These are phyloP conservation scores for Anisogramma anomala DNA, from an alignment of 2,329 filamentous ascomycete species.

Conservation along the genomic window DNA sequence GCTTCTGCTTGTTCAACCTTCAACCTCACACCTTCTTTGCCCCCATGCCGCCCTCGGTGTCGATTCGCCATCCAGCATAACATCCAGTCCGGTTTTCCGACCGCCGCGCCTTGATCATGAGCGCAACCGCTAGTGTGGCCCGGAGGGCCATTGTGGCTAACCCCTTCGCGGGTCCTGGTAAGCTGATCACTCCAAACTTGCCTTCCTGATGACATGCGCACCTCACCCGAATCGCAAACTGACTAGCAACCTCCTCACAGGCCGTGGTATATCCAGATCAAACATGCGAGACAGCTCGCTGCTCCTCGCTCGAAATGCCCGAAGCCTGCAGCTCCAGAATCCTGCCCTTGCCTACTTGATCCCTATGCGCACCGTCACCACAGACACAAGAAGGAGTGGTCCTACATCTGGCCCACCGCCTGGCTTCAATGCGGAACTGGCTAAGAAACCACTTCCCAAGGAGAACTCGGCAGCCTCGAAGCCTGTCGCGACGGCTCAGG, in stretches of 20 bases:
- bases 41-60: not conserved
- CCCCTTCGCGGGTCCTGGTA: constrained; percentile 39
- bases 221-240: constrained; percentile 14
- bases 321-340: constrained; percentile 32
- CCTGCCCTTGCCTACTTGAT: constrained; percentile 46
- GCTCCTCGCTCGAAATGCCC: constrained; percentile 35
- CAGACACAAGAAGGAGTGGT: constrained; percentile 41
- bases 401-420: constrained; percentile 60
- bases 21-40: not conserved
- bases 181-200: constrained; percentile 17
- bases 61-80: not conserved
- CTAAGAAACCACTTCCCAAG: constrained; percentile 68
- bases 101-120: constrained; percentile 29
- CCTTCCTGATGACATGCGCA: not conserved
- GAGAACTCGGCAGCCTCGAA: constrained; percentile 31
- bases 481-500: constrained; percentile 24
- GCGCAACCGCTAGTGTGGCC: constrained; percentile 44
- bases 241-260: constrained; percentile 22
- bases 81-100: not conserved
- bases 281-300: constrained; percentile 35
- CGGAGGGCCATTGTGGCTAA: constrained; percentile 42
- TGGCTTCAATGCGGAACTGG: constrained; percentile 81
- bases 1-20: not conserved
- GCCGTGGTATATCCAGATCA: constrained; percentile 33
- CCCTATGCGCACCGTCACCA: constrained; percentile 44